Evolutionary conservation across 2,329 filamentous ascomycete genomes (phyloP), one percentile per base, ranked within the genome.

Genomic region (Arthrobotrys iridis): DNA sequence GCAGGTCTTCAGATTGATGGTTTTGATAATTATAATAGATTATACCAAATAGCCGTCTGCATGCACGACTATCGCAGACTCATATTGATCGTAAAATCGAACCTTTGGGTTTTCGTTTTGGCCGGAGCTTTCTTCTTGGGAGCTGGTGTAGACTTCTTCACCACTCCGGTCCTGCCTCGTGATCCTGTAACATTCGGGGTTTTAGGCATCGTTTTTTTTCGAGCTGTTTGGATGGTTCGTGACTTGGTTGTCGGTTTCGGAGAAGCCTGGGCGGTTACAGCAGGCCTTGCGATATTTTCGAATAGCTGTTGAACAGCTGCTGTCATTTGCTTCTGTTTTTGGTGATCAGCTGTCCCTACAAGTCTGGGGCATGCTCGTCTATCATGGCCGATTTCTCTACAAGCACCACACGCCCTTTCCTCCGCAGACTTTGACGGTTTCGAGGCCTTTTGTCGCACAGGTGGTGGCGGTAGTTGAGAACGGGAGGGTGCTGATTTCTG

Each of bases 381-480:
- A 28, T 64, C 59, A 15, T 64, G 59, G 10, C 59, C 59, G 13
- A 24, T 52, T 35, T 41, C 43, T 28, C 59, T 8, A n/a, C 55
- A 60, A 18, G 55, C 55, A 2, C 55, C 55, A 18, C 55, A 60
- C 15, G 55, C 37, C 8, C 37, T 43, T 10, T 30, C 55, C 7
- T 58, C 52, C 11, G 52, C 18, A 22, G 6, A 2, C 13, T 58
- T 58, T 4, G 18, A 22, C 6, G 18, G 4, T n/a, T 40, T 37
- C 4, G 41, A 24, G 7, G 28, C n/a, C n/a, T 59, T 59, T 18
- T 4, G 18, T 3, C 48, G 63, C 3, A 40, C 8, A n/a, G n/a
- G 50, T 4, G 62, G 60, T 1, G 52, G 52, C 13, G 60, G 60
- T 1, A 45, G 60, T 4, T 60, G 70, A 0, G 68, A 43, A 10